phyloP scores from a whole-genome alignment of 139 green algal species.

The Tetradesmus lagerheimii region DNA sequence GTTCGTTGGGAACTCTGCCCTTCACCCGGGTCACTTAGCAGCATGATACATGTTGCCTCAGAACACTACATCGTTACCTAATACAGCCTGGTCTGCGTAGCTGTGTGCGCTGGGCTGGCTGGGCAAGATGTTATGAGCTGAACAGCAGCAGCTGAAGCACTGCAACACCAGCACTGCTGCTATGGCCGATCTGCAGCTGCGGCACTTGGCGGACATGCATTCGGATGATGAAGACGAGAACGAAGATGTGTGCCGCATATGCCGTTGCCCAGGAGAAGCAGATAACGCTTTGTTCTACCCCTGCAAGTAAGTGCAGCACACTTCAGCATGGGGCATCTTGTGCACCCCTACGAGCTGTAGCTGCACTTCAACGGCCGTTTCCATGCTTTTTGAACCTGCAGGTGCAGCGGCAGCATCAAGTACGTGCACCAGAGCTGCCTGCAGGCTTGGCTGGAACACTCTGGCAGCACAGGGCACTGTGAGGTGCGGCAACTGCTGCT shows the following conservation, averaged over 20 bases:
- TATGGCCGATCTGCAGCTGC: neutral
- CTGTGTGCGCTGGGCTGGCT: neutral
- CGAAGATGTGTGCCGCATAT: constrained; percentile 72
- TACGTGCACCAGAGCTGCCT: constrained; percentile 79
- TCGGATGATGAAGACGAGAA: constrained; percentile 50
- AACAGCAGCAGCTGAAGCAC: neutral
- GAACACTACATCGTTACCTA: neutral
- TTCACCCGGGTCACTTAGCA: neutral
- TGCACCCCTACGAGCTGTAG: neutral
- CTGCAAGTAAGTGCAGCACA: constrained; percentile 53
- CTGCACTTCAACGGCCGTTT: neutral
- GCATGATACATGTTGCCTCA: neutral
- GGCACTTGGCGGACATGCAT: neutral
- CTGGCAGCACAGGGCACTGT: constrained; percentile 59
- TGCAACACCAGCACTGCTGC: neutral
- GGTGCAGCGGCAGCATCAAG: constrained; percentile 67
- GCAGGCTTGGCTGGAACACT: constrained; percentile 74
- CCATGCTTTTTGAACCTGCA: constrained; percentile 47
- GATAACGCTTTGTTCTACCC: constrained; percentile 70
- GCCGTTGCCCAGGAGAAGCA: constrained; percentile 48
- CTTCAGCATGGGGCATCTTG: neutral
- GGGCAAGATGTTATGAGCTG: neutral
- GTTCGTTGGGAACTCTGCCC: neutral
- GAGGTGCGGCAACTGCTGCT: constrained; percentile 57
- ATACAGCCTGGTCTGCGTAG: neutral